These are phyloP conservation scores for Geranium incanum DNA, from an alignment of 441 rosid species.

Conservation along the genomic window DNA sequence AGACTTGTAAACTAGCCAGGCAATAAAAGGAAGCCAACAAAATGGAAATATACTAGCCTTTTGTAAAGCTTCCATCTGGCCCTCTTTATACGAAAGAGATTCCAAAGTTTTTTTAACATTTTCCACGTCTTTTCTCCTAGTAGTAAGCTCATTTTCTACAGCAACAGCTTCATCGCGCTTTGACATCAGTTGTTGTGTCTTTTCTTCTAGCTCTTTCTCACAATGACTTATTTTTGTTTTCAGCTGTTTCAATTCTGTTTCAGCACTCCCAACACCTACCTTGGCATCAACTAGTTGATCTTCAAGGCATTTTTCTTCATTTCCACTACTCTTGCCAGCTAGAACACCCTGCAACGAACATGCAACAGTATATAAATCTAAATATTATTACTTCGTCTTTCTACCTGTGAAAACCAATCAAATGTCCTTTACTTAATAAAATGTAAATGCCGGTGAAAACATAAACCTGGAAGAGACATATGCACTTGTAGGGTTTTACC, in stretches of 20 bases:
- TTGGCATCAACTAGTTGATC: slow-evolving; percentile 94
- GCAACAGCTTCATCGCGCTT: slow-evolving; percentile 74
- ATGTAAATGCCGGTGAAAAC: slow-evolving; percentile 16
- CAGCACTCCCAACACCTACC: slow-evolving; percentile 79
- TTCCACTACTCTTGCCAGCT: slow-evolving; percentile 91
- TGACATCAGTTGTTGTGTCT: slow-evolving; percentile 55
- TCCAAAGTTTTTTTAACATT: slow-evolving; percentile 45
- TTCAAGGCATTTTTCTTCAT: slow-evolving; percentile 94
- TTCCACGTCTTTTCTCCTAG: slow-evolving; percentile 64
- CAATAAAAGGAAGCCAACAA: slow-evolving; percentile 11
- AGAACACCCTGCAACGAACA: slow-evolving; percentile 57
- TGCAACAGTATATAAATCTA: slow-evolving; percentile 19
- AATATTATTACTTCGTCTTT: too few relatives aligned
- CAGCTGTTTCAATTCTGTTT: slow-evolving; percentile 79
- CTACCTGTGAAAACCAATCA: background rate
- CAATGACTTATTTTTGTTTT: slow-evolving; percentile 78
- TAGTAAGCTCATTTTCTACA: slow-evolving; percentile 62
- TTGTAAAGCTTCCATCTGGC: slow-evolving; percentile 81
- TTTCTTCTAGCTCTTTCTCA: slow-evolving; percentile 79
- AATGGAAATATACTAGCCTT: slow-evolving; percentile 42
- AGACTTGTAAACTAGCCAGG: slow-evolving; percentile 14
- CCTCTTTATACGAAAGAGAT: slow-evolving; percentile 61
- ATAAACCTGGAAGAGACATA: slow-evolving; percentile 1
- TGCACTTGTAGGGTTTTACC: slow-evolving; percentile 33
- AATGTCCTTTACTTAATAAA: background rate